Evolutionary conservation across 2,329 filamentous ascomycete species (phyloP).

Genomic region (Teratosphaeria zuluensis): DNA sequence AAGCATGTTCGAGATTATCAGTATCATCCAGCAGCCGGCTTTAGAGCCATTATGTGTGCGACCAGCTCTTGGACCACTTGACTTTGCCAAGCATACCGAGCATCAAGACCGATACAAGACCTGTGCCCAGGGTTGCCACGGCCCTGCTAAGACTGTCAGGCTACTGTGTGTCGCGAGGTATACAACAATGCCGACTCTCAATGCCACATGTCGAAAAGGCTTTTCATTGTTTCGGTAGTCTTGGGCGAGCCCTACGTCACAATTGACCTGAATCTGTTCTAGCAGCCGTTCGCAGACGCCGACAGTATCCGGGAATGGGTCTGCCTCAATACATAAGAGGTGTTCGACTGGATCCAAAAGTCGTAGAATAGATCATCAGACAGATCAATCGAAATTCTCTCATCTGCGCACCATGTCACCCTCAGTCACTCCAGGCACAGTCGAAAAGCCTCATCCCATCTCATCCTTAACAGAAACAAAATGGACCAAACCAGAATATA

Average conservation of each 20-base stretch:
- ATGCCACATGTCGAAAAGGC: background rate
- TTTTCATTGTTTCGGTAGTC: background rate
- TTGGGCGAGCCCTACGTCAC: background rate
- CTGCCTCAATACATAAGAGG: background rate
- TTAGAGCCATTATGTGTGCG: too few species aligned
- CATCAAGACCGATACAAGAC: too few species aligned
- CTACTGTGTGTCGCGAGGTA: too few species aligned
- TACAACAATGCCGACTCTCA: background rate
- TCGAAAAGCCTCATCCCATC: conserved; percentile 4
- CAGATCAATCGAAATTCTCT: background rate
- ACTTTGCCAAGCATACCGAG: too few species aligned
- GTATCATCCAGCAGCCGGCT: too few species aligned
- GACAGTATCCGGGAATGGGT: background rate
- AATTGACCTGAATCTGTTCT: background rate
- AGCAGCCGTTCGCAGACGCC: background rate
- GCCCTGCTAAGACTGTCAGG: too few species aligned
- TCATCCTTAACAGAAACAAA: conserved; percentile 12
- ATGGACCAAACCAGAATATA: conserved; percentile 17
- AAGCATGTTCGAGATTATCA: too few species aligned
- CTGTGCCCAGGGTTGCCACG: too few species aligned
- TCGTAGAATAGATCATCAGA: too few species aligned
- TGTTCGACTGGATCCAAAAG: too few species aligned
- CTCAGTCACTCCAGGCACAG: conserved; percentile 1
- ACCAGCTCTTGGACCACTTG: too few species aligned
- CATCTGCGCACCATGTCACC: background rate